These are phyloP conservation scores for Trypanosomatidae sp. DNA, from an alignment of 208 protist species.

Conservation along the genomic window DNA sequence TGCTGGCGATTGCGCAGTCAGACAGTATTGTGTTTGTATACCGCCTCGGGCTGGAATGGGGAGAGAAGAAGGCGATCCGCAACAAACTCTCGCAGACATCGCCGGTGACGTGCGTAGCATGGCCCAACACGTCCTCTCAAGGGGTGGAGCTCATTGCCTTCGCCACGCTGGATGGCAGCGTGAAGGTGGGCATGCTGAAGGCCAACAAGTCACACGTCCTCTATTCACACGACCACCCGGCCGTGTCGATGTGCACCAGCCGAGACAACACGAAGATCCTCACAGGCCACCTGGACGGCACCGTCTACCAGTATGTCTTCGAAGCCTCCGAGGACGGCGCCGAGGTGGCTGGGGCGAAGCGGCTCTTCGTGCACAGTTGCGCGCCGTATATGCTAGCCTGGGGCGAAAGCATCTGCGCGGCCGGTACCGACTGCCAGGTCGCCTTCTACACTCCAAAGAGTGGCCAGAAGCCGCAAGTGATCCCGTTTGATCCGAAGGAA, in stretches of 20 bases:
- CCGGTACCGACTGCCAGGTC: constrained; percentile 89
- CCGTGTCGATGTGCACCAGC: constrained; percentile 78
- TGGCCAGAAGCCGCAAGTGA: constrained; percentile 82
- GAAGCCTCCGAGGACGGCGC: constrained; percentile 72
- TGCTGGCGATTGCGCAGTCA: constrained; percentile 95
- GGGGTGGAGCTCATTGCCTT: constrained; percentile 95
- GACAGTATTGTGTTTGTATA: constrained; percentile 98
- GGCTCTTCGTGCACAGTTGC: constrained; percentile 88
- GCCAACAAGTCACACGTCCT: constrained; percentile 94
- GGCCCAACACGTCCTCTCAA: constrained; percentile 88
- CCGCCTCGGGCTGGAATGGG: constrained; percentile 96
- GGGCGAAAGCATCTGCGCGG: constrained; percentile 93
- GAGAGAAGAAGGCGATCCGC: constrained; percentile 97
- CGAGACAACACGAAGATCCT: constrained; percentile 88
- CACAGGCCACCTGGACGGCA: constrained; percentile 93
- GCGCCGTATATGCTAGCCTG: constrained; percentile 91
- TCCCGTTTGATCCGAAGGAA: constrained; percentile 85
- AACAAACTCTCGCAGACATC: constrained; percentile 95
- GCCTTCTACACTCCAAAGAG: constrained; percentile 93
- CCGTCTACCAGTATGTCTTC: constrained; percentile 87
- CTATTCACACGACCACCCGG: constrained; percentile 91
- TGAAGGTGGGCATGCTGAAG: constrained; percentile 93
- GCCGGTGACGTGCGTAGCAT: constrained; percentile 92
- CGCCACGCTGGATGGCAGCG: constrained; percentile 94
- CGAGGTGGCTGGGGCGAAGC: constrained; percentile 67